Percentiles rank a stretch among this genome's conserved stretches.
Conservation (phyloP, 2,329 filamentous ascomycete genomes). For the Calonectria montana region DNA sequence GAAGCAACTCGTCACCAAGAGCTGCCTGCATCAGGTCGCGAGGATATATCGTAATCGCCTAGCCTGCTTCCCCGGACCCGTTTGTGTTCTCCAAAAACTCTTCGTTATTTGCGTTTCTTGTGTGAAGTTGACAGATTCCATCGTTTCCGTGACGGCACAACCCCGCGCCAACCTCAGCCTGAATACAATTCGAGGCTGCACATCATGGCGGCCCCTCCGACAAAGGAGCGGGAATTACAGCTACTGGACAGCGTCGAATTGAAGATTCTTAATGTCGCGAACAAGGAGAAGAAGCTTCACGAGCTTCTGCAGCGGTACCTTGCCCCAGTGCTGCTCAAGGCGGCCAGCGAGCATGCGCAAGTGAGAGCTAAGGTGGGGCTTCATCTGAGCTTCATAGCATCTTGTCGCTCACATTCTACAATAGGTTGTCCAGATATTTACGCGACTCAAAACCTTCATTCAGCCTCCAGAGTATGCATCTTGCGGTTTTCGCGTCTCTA, state of each 20-base stretch:
- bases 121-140: neutral
- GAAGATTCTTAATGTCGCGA: conserved; percentile 80
- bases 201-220: conserved; percentile 51
- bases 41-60: conserved; percentile 4
- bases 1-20: conserved; percentile 37
- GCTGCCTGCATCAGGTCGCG: conserved; percentile 34
- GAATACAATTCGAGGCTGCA: neutral
- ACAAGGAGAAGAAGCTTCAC: conserved; percentile 86
- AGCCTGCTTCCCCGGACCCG: neutral
- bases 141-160: neutral
- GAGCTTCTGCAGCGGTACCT: conserved; percentile 82
- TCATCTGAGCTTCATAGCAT: neutral
- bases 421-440: conserved; percentile 64
- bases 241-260: conserved; percentile 89
- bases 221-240: conserved; percentile 79
- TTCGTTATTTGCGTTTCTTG: neutral
- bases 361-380: conserved; percentile 79
- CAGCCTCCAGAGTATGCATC: conserved; percentile 60
- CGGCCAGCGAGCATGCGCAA: conserved; percentile 80
- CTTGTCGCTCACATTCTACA: conserved; percentile 10
- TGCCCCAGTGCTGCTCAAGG: conserved; percentile 84
- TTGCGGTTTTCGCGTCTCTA: neutral
- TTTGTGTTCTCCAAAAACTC: neutral
- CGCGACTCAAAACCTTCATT: conserved; percentile 66
- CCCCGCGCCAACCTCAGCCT: conserved; percentile 11